Conservation (phyloP, 31 red algal genomes). For the Endocladia muricata region DNA sequence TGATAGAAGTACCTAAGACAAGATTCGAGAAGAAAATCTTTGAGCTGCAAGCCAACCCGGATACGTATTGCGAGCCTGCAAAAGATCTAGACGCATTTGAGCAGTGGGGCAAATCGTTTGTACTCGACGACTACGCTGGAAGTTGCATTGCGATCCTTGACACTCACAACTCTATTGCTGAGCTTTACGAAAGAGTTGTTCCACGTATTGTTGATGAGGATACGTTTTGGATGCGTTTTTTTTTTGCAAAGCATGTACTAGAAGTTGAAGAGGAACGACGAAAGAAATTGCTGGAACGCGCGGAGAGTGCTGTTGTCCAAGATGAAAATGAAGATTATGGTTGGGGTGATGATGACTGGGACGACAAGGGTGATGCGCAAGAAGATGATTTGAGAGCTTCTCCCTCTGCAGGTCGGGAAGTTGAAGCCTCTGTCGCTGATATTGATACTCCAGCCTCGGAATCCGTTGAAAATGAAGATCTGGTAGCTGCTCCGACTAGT, state of each 20-base stretch:
- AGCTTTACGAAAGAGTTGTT: slow-evolving; percentile 69
- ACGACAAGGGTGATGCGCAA: neutral
- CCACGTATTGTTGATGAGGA: slow-evolving; percentile 65
- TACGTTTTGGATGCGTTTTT: slow-evolving; percentile 77
- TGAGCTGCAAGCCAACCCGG: slow-evolving; percentile 59
- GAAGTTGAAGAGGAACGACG: slow-evolving; percentile 48
- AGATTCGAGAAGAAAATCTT: slow-evolving; percentile 60
- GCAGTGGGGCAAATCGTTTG: slow-evolving; percentile 57
- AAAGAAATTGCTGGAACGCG: slow-evolving; percentile 49
- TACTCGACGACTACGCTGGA: slow-evolving; percentile 35
- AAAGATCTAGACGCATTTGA: slow-evolving; percentile 46
- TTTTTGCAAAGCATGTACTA: slow-evolving; percentile 56
- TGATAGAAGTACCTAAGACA: slow-evolving; percentile 37
- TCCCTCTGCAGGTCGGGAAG: neutral
- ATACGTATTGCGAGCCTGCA: slow-evolving; percentile 58
- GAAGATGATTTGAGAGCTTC: neutral
- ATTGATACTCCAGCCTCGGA: too few species aligned
- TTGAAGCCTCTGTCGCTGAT: neutral
- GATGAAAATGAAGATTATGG: slow-evolving; percentile 47
- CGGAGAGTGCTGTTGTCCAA: slow-evolving; percentile 33
- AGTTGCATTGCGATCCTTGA: slow-evolving; percentile 57
- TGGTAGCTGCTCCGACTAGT: too few species aligned
- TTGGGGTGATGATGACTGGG: slow-evolving; percentile 43
- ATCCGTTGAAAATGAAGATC: too few species aligned
- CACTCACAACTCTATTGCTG: slow-evolving; percentile 44